Evolutionary conservation across 2,329 filamentous ascomycete species (phyloP), one percentile per base, ranked within the genome.

Genomic region (Helotiales sp.): DNA sequence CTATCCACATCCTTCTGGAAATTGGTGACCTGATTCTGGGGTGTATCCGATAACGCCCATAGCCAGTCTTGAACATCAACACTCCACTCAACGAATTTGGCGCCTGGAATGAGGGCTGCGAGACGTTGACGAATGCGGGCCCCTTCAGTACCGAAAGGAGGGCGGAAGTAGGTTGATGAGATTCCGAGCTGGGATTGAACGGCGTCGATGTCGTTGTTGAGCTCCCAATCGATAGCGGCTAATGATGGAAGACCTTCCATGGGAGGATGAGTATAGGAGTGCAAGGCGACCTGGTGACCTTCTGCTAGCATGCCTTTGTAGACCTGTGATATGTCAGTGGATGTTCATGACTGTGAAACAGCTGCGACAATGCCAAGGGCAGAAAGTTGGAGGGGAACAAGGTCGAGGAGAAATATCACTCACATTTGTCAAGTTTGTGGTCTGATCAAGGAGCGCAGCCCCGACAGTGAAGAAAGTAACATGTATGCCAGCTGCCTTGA

Each of bases 401-500:
- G n/a, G n/a, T n/a, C n/a, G n/a, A n/a, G n/a, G n/a, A n/a, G n/a
- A n/a, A n/a, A n/a, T n/a, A n/a, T n/a, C n/a, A n/a, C n/a, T n/a
- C 3, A 40, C 80, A 42, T 75, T 77, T 24, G 83, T 84, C 51
- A 89, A 78, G 66, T 87, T 88, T 19, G 83, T 86, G 19, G 75
- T 73, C 2, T 68, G 58, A 67, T 88, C 83, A 15, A 83, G 74
- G 0, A 90, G 76, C 1, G 85, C 83, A 1, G 80, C 78, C 9
- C 86, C 86, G 42, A 89, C 85, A 33, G 85, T 87, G 74, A 90
- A 90, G 72, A 90, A 89, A 1, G 87, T 90, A 2, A 88, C 86
- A 63, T 83, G 80, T 65, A 89, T 84, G 54, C 75, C 71, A 52
- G 85, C 86, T 19, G 82, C 79, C 19, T 82, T 78, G 65, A 90